Percentiles rank a stretch among this genome's conserved stretches.
phyloP scores from a whole-genome alignment of 169 alveolate genomes.

The Prorocentrum cordatum region DNA sequence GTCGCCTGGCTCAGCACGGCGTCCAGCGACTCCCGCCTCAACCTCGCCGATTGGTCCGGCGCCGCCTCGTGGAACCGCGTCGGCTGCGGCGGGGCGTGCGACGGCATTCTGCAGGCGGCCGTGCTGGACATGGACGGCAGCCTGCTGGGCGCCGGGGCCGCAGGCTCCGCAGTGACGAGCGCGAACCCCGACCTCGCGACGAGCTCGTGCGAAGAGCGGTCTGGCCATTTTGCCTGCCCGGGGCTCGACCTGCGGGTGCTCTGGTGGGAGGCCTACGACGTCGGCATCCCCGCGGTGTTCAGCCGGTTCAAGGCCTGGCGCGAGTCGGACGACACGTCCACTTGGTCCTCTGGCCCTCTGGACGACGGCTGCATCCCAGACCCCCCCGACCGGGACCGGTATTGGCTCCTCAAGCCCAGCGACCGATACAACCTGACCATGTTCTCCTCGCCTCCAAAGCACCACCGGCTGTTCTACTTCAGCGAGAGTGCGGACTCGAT shows the following conservation, averaged over 20 bases:
- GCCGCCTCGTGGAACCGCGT: too few species aligned
- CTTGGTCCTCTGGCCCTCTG: slow-evolving; percentile 23
- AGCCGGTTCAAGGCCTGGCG: slow-evolving; percentile 61
- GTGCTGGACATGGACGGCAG: slow-evolving; percentile 37
- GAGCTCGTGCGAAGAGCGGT: too few species aligned
- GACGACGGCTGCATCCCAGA: neutral
- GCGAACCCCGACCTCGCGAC: too few species aligned
- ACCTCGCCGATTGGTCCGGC: neutral
- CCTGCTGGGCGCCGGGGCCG: neutral
- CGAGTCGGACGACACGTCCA: slow-evolving; percentile 16
- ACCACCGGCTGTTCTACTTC: neutral
- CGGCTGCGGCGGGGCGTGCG: neutral
- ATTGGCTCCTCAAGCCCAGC: slow-evolving; percentile 14
- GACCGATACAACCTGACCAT: neutral
- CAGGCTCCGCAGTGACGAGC: too few species aligned
- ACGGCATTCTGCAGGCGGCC: neutral
- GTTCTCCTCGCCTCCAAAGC: neutral
- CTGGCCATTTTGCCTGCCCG: slow-evolving; percentile 15
- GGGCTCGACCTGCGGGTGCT: neutral
- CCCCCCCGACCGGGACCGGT: neutral
- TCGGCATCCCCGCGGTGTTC: too few species aligned
- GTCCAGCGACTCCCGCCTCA: neutral
- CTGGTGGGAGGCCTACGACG: slow-evolving; percentile 39
- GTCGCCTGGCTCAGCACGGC: slow-evolving; percentile 41
- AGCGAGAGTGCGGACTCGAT: neutral